Conservation (phyloP, 768 basidiomycete genomes). For the Suillus americanus region DNA sequence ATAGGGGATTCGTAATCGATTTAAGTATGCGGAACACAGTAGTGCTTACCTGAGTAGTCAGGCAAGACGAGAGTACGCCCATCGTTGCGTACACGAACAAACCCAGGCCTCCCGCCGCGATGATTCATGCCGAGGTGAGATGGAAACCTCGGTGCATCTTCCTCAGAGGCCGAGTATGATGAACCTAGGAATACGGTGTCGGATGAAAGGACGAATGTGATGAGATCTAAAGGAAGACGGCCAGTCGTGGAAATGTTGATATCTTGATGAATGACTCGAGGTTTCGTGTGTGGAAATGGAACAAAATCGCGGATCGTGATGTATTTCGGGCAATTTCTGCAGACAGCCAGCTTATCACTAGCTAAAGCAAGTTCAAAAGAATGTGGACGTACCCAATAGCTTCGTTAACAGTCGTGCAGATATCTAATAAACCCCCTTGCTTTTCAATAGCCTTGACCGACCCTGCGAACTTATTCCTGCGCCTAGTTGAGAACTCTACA, state of each 20-base stretch:
- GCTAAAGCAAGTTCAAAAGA: neutral
- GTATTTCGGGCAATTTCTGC: conserved; percentile 72
- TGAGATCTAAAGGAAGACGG: conserved; percentile 48
- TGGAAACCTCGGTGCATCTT: conserved; percentile 39
- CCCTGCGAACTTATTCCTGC: conserved; percentile 67
- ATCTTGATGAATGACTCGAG: conserved; percentile 37
- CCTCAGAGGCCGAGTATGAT: conserved; percentile 40
- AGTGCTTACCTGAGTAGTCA: conserved; percentile 52
- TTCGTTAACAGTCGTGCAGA: conserved; percentile 45
- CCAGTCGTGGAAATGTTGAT: conserved; percentile 34
- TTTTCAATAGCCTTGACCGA: conserved; percentile 36
- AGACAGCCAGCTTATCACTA: neutral
- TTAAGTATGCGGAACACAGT: conserved; percentile 8
- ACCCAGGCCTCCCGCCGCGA: conserved; percentile 61
- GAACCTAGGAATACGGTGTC: conserved; percentile 65
- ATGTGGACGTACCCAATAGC: conserved; percentile 51
- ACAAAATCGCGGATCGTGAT: conserved; percentile 56
- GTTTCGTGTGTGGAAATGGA: conserved; percentile 40
- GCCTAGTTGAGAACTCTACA: conserved; percentile 55
- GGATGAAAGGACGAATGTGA: conserved; percentile 45
- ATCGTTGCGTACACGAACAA: conserved; percentile 55
- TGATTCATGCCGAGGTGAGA: conserved; percentile 71
- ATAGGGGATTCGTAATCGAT: neutral
- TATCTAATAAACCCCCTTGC: conserved; percentile 32
- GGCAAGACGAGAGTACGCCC: conserved; percentile 57